Conservation (phyloP, 495 filamentous ascomycete genomes). For the Penicillium psychrofluorescens region DNA sequence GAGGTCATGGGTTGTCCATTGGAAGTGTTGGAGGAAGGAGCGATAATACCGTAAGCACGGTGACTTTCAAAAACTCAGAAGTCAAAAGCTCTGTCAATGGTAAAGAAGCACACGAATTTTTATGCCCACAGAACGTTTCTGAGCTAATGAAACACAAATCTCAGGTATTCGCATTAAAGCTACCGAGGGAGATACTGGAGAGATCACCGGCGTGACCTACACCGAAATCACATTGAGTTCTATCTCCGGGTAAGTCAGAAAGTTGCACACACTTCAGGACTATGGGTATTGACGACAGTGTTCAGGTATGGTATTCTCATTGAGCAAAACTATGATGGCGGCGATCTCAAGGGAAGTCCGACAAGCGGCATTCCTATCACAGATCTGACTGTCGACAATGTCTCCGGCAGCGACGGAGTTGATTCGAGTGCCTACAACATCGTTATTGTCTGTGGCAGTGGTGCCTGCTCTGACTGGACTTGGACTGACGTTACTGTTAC, state of each 20-base stretch:
- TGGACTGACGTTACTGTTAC: constrained; percentile 38
- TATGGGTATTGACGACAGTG: neutral
- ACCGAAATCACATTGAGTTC: constrained; percentile 12
- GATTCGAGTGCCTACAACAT: constrained; percentile 29
- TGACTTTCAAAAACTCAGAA: constrained; percentile 41
- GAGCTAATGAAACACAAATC: constrained; percentile 10
- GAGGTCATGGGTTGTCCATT: constrained; percentile 55
- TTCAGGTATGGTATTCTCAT: constrained; percentile 51
- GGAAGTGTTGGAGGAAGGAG: constrained; percentile 52
- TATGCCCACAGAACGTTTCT: constrained; percentile 5
- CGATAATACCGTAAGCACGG: constrained; percentile 48
- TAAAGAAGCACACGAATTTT: neutral
- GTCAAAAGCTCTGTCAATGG: constrained; percentile 45
- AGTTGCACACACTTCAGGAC: neutral
- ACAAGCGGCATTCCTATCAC: constrained; percentile 54
- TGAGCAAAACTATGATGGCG: constrained; percentile 57
- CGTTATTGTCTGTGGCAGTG: constrained; percentile 47
- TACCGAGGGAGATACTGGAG: constrained; percentile 13
- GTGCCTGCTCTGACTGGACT: constrained; percentile 33
- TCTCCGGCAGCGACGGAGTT: constrained; percentile 38
- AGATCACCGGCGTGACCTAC: constrained; percentile 16
- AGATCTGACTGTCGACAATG: constrained; percentile 35
- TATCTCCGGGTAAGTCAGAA: constrained; percentile 12
- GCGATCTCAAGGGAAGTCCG: constrained; percentile 42
- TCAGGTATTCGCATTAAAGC: constrained; percentile 24